Evolutionary conservation across 1,284 basidiomycete genomes (phyloP).

Genomic region (Tremellales sp.): DNA sequence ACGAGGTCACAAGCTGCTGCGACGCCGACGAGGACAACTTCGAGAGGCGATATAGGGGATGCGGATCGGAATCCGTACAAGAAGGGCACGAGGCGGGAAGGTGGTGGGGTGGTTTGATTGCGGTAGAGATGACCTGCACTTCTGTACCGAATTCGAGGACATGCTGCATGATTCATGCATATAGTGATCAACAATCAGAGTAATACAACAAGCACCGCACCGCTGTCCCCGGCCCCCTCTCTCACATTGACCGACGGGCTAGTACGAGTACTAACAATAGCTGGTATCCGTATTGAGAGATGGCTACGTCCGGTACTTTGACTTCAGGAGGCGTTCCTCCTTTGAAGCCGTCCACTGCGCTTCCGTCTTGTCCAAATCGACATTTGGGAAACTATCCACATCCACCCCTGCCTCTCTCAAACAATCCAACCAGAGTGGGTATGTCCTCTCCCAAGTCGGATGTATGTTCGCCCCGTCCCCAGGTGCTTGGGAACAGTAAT

Average conservation of each 20-base stretch:
- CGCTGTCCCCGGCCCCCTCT: no score
- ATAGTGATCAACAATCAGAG: no score
- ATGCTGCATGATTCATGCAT: background rate
- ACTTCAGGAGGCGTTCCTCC: background rate
- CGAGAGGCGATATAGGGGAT: slow-evolving; percentile 34
- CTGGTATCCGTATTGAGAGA: no score
- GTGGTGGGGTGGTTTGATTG: slow-evolving; percentile 40
- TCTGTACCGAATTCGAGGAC: no score
- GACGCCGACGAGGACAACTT: slow-evolving; percentile 2
- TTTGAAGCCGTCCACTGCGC: background rate
- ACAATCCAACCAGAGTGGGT: slow-evolving; percentile 39
- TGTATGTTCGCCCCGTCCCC: slow-evolving; percentile 43
- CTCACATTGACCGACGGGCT: no score
- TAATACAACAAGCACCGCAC: no score
- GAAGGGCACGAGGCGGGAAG: slow-evolving; percentile 28
- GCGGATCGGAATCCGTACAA: slow-evolving; percentile 40
- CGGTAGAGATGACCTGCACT: no score
- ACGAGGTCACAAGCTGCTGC: slow-evolving; percentile 29
- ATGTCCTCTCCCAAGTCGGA: slow-evolving; percentile 43
- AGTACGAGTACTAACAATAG: no score
- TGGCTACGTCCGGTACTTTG: background rate
- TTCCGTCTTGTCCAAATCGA: background rate
- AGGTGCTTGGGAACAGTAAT: slow-evolving; percentile 7
- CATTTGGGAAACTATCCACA: slow-evolving; percentile 8
- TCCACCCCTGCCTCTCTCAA: slow-evolving; percentile 26